Base-by-base conservation (phyloP, 148 eudicot species). In the Rhododendron henanense region DNA sequence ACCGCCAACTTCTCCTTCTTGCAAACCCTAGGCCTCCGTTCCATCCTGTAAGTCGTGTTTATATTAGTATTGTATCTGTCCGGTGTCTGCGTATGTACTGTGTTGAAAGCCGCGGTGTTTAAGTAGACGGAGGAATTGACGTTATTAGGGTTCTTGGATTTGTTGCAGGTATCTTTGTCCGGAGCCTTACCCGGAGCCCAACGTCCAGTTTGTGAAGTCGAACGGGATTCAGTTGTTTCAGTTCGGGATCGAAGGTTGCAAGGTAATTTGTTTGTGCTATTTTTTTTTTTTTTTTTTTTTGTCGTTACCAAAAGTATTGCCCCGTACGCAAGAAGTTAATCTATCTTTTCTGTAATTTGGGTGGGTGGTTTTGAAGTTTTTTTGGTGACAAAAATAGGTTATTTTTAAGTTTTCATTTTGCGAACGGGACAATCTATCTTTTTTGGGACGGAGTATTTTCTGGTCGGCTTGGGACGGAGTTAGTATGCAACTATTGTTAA, bases 171-270 rank as follows among this genome's bases (percentile, higher is more conserved):
- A 86, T 87, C 88, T 96, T 88, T 96, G 99, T 73, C 99, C 97
- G 53, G 99, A 96, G 88, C 96, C 97, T 37, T 95, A 95, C 87
- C 98, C 98, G 50, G 96, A 94, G 83, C 87, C 86, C 1, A 96
- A 95, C 77, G 75, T 84, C 86, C 89, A 91, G 91, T 95, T 96
- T 73, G 89, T 95, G 79, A 92, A 89, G 91, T 83, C 88, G 65
- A 96, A 95, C 84, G 97, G 97, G 85, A 93, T 96, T 82, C 92
- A 87, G 71, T 91, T 96, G 2, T 89, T 90, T 77, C 98, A 96
- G 55, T 94, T 96, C 55, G 98, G 96, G 39, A 92, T 96, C 35
- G 98, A 96, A 80, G 96, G 99, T 31, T 87, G 92, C 84, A 96
- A 96, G 92, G 98, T 95, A 90, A 31, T 61, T 71, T 31, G 10